Conservation (phyloP, 2,329 filamentous ascomycete genomes). For the Escovopsis sp. region DNA sequence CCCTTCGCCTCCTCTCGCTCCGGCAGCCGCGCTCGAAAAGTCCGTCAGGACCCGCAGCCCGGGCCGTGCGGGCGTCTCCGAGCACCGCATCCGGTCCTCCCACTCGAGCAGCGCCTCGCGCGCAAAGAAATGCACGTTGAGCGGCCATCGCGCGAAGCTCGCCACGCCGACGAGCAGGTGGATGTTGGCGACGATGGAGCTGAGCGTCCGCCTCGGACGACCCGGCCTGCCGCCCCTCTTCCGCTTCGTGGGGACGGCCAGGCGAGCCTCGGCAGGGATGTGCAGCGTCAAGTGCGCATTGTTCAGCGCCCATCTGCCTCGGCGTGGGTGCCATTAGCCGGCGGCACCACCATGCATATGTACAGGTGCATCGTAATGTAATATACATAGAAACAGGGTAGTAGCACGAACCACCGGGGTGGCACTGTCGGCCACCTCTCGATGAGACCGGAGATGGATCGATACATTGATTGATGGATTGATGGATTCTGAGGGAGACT, state of each 20-base stretch:
- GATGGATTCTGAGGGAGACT: no score
- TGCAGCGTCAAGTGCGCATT: constrained; percentile 72
- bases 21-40: constrained; percentile 20
- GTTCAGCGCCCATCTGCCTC: constrained; percentile 71
- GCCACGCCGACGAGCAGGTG: constrained; percentile 65
- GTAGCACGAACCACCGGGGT: no score
- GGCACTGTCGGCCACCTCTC: no score
- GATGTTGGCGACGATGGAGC: constrained; percentile 61
- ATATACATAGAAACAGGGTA: no score
- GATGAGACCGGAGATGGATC: no score
- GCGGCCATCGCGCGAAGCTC: constrained; percentile 72
- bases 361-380: no score
- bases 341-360: no score
- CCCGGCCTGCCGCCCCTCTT: constrained; percentile 41
- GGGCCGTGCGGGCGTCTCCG: constrained; percentile 30
- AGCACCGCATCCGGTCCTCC: constrained; percentile 40
- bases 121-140: constrained; percentile 66
- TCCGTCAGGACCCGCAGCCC: constrained; percentile 44
- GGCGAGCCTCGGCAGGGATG: constrained; percentile 50
- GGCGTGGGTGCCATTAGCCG: no score
- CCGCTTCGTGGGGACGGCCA: constrained; percentile 34
- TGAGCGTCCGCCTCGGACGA: constrained; percentile 45
- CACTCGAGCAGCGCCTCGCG: constrained; percentile 56
- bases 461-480: no score
- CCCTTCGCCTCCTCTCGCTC: neutral